phyloP scores from a whole-genome alignment of 2,329 filamentous ascomycete species.

The Alternaria dauci region DNA sequence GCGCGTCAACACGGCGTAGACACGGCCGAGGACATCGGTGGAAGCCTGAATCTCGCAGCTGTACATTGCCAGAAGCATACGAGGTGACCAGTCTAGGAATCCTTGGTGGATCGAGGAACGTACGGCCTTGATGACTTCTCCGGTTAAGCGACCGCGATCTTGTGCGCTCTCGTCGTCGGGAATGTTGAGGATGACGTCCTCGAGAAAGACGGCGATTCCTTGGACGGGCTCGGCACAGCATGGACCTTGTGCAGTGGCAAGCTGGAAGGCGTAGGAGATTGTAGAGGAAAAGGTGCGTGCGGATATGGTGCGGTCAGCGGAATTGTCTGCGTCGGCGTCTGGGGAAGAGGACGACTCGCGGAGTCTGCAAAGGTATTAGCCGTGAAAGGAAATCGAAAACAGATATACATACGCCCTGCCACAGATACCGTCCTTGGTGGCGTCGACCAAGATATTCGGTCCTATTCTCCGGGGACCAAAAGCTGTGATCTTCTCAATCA shows the following conservation, averaged over 20 bases:
- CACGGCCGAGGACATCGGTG: slow-evolving; percentile 91
- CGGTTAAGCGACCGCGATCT: slow-evolving; percentile 81
- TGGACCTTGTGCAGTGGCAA: slow-evolving; percentile 86
- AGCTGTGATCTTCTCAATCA: slow-evolving; percentile 82
- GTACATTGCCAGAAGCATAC: slow-evolving; percentile 98
- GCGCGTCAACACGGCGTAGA: slow-evolving; percentile 97
- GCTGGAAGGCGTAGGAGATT: slow-evolving; percentile 91
- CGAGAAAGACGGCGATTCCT: slow-evolving; percentile 88
- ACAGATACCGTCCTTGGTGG: slow-evolving; percentile 75
- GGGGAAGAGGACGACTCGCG: slow-evolving; percentile 40
- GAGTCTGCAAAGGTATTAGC: slow-evolving; percentile 33
- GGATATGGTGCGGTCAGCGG: slow-evolving; percentile 51
- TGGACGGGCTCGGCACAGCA: slow-evolving; percentile 93
- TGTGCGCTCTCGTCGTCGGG: slow-evolving; percentile 62
- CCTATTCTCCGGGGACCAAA: slow-evolving; percentile 88
- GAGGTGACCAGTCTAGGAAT: slow-evolving; percentile 94
- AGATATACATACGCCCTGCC: slow-evolving; percentile 69
- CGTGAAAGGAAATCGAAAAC: neutral
- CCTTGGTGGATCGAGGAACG: slow-evolving; percentile 83
- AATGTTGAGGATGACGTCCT: slow-evolving; percentile 73
- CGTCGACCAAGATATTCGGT: slow-evolving; percentile 88
- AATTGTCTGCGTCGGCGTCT: slow-evolving; percentile 44
- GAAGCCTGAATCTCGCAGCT: slow-evolving; percentile 96
- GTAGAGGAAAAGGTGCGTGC: slow-evolving; percentile 84
- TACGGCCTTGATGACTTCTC: slow-evolving; percentile 90